A percentile compares a stretch with the other conserved stretches of the same genome.
phyloP scores from a whole-genome alignment of 2,329 filamentous ascomycete species.

The Massarina eburnea region DNA sequence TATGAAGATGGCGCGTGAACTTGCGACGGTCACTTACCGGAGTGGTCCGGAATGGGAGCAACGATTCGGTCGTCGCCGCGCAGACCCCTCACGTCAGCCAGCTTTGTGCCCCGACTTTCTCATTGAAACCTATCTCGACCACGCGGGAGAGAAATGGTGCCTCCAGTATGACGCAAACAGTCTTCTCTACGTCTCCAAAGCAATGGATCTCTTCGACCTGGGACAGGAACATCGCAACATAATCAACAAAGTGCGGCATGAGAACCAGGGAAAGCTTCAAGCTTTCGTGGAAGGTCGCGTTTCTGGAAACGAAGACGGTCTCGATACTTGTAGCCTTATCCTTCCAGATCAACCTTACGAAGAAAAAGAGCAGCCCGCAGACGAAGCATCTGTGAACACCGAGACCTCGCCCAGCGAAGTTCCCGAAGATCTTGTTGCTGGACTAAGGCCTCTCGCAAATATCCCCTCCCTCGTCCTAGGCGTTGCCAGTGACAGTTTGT shows the following conservation, averaged over 20 bases:
- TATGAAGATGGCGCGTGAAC: conserved; percentile 97
- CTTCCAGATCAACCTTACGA: conserved; percentile 83
- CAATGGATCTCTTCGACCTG: conserved; percentile 97
- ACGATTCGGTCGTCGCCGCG: conserved; percentile 83
- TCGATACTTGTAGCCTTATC: conserved; percentile 72
- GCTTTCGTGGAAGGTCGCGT: conserved; percentile 41
- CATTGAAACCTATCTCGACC: conserved; percentile 97
- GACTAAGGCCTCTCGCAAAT: conserved; percentile 70
- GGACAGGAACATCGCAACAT: conserved; percentile 69
- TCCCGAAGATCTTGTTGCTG: conserved; percentile 76
- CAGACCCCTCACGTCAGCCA: conserved; percentile 82
- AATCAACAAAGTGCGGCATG: conserved; percentile 62
- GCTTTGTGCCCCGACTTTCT: conserved; percentile 97
- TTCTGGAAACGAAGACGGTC: conserved; percentile 20
- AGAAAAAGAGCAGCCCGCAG: conserved; percentile 66
- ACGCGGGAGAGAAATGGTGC: conserved; percentile 97
- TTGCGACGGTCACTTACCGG: conserved; percentile 95
- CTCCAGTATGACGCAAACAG: conserved; percentile 96
- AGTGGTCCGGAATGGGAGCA: conserved; percentile 98
- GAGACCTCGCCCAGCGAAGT: conserved; percentile 43
- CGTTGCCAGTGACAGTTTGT: conserved; percentile 92
- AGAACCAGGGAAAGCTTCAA: conserved; percentile 61
- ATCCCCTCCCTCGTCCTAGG: conserved; percentile 88
- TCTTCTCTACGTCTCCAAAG: conserved; percentile 93
- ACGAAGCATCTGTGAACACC: conserved; percentile 27